Evolutionary conservation across 345 rosid genomes (phyloP).

Genomic region (Acer negundo): DNA sequence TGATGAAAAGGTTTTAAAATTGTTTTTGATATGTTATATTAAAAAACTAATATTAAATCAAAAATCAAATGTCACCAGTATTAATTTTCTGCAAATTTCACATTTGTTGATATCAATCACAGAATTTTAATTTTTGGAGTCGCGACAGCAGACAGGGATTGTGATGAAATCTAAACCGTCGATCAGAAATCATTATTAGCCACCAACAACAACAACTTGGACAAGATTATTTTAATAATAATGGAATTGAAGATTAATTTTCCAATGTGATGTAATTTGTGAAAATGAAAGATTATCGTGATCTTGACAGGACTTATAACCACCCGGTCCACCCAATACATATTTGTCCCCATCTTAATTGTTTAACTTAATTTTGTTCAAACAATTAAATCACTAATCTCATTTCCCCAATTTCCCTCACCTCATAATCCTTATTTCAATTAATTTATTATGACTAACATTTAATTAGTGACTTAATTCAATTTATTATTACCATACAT

Average conservation of each 20-base stretch:
- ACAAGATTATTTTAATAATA: neutral
- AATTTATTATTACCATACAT: too few relatives aligned
- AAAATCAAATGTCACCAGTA: too few relatives aligned
- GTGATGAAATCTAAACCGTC: neutral
- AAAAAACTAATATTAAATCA: too few relatives aligned
- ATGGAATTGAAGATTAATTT: constrained; percentile 1
- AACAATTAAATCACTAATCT: neutral
- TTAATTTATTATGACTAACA: neutral
- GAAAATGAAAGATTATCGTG: neutral
- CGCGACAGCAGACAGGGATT: constrained; percentile 2
- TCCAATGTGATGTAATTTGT: constrained; percentile 8
- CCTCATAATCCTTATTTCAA: neutral
- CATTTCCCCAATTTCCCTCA: neutral
- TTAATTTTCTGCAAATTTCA: too few relatives aligned
- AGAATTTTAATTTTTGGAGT: neutral
- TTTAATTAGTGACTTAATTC: neutral
- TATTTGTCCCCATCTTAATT: neutral
- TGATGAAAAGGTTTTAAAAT: too few relatives aligned
- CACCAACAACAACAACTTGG: neutral
- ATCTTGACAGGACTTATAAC: constrained; percentile 22
- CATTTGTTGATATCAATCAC: too few relatives aligned
- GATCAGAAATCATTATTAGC: neutral
- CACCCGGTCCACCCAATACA: constrained; percentile 15
- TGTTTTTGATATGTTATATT: too few relatives aligned
- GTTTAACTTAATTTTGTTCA: neutral